A percentile compares a stretch with the other conserved stretches of the same genome.
Conservation (phyloP, 2,329 filamentous ascomycete species). For the Aschersonia sp. region DNA sequence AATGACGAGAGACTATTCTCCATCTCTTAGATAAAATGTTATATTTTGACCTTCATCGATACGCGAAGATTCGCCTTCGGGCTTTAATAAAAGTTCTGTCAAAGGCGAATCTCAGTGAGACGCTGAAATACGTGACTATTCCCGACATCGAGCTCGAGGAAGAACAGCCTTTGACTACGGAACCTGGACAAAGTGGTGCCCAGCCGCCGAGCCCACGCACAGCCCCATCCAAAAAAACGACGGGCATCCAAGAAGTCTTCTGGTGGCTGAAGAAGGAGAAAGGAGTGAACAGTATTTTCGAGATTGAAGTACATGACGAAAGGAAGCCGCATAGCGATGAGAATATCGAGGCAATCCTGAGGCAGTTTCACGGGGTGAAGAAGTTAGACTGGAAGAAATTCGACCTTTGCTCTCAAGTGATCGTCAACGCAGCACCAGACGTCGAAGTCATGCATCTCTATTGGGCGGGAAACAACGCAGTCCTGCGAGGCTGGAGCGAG, state of each 20-base stretch:
- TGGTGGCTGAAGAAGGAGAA: constrained; percentile 11
- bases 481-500: constrained; percentile 16
- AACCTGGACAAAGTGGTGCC: constrained; percentile 3
- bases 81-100: constrained; percentile 7
- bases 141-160: constrained; percentile 6
- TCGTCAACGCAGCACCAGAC: constrained; percentile 5
- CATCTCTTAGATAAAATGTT: constrained; percentile 9
- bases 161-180: constrained; percentile 1
- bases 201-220: constrained; percentile 5
- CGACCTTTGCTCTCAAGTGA: constrained; percentile 13
- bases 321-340: constrained; percentile 13
- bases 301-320: constrained; percentile 14
- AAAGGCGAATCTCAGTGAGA: constrained; percentile 10
- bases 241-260: constrained; percentile 11
- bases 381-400: constrained; percentile 15
- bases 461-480: constrained; percentile 18
- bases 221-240: neutral
- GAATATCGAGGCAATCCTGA: constrained; percentile 13
- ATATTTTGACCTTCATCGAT: constrained; percentile 10
- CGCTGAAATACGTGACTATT: constrained; percentile 13
- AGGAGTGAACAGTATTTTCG: constrained; percentile 12
- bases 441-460: constrained; percentile 11
- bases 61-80: constrained; percentile 3
- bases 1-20: neutral
- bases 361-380: constrained; percentile 11